phyloP scores from a whole-genome alignment of 768 basidiomycete species.

The Lactifluus piperatus region DNA sequence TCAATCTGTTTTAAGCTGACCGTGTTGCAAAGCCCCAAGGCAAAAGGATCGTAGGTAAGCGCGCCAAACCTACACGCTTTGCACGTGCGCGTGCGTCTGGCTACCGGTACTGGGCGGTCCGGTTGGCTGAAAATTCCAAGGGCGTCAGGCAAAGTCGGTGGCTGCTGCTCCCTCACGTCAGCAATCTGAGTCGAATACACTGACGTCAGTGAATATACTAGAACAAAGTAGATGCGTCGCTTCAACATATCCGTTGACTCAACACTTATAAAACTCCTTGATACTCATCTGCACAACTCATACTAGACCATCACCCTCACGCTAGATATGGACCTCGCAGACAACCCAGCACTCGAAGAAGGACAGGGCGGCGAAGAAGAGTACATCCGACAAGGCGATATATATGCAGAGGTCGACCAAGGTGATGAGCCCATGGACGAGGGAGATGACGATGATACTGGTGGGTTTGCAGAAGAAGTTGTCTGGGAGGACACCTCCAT shows the following conservation, averaged over 20 bases:
- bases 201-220: not conserved
- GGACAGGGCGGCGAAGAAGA: not conserved
- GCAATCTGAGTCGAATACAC: not conserved
- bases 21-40: no score
- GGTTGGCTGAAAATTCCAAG: no score
- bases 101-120: no score
- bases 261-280: slow-evolving; percentile 5
- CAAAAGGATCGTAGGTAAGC: no score
- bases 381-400: slow-evolving; percentile 59
- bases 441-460: slow-evolving; percentile 34
- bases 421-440: slow-evolving; percentile 68
- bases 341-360: not conserved
- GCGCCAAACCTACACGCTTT: no score
- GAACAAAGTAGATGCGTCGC: not conserved
- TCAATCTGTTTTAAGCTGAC: no score
- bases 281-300: not conserved
- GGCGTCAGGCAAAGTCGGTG: no score
- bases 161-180: no score
- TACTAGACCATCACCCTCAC: not conserved
- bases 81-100: no score
- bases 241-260: slow-evolving; percentile 1
- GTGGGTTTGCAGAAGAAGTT: slow-evolving; percentile 23
- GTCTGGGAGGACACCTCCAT: slow-evolving; percentile 52
- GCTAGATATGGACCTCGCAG: slow-evolving; percentile 5
- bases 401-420: slow-evolving; percentile 59